These are phyloP conservation scores for Colletotrichum nymphaeae DNA, from an alignment of 2,329 filamentous ascomycete genomes.

Conservation along the genomic window DNA sequence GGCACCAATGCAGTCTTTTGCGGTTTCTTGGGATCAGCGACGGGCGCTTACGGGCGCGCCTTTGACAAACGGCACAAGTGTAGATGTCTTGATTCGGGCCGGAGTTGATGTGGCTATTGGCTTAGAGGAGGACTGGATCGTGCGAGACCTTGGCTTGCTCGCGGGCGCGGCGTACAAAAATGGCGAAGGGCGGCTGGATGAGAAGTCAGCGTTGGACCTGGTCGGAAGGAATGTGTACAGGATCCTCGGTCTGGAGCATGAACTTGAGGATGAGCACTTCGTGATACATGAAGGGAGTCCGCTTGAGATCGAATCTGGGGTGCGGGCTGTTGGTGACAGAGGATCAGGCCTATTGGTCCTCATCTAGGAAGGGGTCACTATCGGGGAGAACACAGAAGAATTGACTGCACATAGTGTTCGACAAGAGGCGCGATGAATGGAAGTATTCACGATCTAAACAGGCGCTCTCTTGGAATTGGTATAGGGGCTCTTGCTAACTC, in stretches of 20 bases:
- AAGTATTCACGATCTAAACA: too few relatives aligned
- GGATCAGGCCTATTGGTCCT: neutral
- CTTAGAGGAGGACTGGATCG: slow-evolving; percentile 70
- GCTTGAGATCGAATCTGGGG: slow-evolving; percentile 67
- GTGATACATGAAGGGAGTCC: slow-evolving; percentile 73
- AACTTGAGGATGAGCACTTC: slow-evolving; percentile 52
- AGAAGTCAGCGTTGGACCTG: slow-evolving; percentile 66
- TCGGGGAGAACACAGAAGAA: neutral
- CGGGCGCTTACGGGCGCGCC: slow-evolving; percentile 73
- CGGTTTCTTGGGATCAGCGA: slow-evolving; percentile 69
- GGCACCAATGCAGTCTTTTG: slow-evolving; percentile 67
- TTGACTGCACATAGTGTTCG: too few relatives aligned
- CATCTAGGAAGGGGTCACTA: too few relatives aligned
- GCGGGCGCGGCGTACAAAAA: slow-evolving; percentile 72
- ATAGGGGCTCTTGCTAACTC: neutral
- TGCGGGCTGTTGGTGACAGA: slow-evolving; percentile 64
- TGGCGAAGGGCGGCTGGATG: slow-evolving; percentile 62
- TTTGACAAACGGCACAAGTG: slow-evolving; percentile 71
- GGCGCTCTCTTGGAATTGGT: too few relatives aligned
- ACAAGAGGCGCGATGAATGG: too few relatives aligned
- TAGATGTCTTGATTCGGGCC: slow-evolving; percentile 67
- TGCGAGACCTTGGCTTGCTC: slow-evolving; percentile 68
- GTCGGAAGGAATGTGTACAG: slow-evolving; percentile 67
- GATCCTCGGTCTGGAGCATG: slow-evolving; percentile 61
- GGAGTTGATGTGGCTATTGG: slow-evolving; percentile 70